Evolutionary conservation across 345 rosid genomes (phyloP).

Genomic region (Hibiscus tridactylites): DNA sequence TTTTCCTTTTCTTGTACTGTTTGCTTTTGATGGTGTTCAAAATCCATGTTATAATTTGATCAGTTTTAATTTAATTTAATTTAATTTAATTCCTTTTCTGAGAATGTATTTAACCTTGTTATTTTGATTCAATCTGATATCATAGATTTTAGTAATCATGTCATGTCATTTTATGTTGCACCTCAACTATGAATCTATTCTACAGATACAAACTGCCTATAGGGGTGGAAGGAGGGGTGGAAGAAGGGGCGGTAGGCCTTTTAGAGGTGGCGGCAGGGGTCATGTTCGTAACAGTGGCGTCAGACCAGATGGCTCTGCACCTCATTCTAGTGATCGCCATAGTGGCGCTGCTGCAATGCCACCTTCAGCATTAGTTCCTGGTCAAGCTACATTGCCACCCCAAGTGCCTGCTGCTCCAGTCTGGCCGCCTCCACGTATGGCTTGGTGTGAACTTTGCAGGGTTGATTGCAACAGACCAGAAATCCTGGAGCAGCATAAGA

Average conservation of each 20-base stretch:
- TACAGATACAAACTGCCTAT: conserved; percentile 24
- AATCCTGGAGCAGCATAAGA: conserved; percentile 33
- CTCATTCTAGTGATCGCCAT: conserved; percentile 9
- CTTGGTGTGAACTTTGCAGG: conserved; percentile 36
- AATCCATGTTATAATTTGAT: not conserved
- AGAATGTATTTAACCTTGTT: not conserved
- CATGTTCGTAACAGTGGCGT: not conserved
- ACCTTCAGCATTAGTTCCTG: conserved; percentile 12
- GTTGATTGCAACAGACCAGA: conserved; percentile 30
- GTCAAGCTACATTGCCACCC: conserved; percentile 7
- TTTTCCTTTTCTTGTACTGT: not conserved
- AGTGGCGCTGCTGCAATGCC: conserved; percentile 5
- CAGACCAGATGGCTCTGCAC: conserved; percentile 1
- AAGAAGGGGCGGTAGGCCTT: conserved; percentile 17
- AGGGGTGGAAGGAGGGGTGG: conserved; percentile 8
- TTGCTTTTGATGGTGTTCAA: not conserved
- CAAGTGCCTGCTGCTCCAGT: conserved; percentile 18
- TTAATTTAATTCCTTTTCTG: not conserved
- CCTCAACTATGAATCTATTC: conserved; percentile 11
- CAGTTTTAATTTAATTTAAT: not conserved
- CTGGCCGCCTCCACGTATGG: conserved; percentile 22
- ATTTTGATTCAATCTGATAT: conserved; percentile 2
- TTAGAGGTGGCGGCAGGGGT: conserved; percentile 22
- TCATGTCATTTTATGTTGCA: conserved; percentile 11
- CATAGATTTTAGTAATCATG: conserved; percentile 1